A percentile compares a stretch with the other conserved stretches of the same genome.
phyloP scores from a whole-genome alignment of 1,284 basidiomycete genomes.

The Pseudozyma flocculosa region DNA sequence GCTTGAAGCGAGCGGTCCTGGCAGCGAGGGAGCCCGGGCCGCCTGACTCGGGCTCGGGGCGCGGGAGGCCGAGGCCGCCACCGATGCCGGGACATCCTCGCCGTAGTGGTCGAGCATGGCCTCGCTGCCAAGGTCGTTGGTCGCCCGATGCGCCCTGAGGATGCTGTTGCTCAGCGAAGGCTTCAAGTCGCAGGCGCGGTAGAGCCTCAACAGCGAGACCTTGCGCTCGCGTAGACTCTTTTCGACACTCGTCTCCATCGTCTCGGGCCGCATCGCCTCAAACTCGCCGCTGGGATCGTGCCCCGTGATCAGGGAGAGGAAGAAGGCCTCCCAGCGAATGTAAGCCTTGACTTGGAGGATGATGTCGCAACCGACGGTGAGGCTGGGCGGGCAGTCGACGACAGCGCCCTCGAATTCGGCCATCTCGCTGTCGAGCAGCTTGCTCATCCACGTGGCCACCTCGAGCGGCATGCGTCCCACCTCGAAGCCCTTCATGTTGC shows the following conservation, averaged over 20 bases:
- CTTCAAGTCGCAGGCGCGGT: constrained; percentile 46
- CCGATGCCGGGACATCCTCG: constrained; percentile 48
- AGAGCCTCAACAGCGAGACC: constrained; percentile 58
- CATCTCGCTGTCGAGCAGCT: constrained; percentile 45
- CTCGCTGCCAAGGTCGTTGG: constrained; percentile 44
- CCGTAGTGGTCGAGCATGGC: constrained; percentile 57
- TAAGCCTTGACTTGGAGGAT: constrained; percentile 52
- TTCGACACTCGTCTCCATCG: constrained; percentile 73
- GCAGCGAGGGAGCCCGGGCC: not conserved
- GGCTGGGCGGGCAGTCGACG: constrained; percentile 45
- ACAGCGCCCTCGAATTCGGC: constrained; percentile 50
- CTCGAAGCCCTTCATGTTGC: constrained; percentile 52
- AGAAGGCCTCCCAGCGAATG: constrained; percentile 33
- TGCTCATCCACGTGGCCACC: constrained; percentile 52
- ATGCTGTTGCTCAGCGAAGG: constrained; percentile 42
- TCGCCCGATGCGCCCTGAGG: constrained; percentile 62
- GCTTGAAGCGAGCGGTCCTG: not conserved
- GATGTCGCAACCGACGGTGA: constrained; percentile 51
- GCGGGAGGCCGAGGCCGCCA: too few species aligned
- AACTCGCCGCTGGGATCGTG: constrained; percentile 7
- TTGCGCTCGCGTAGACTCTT: constrained; percentile 75
- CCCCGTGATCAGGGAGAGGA: constrained; percentile 4
- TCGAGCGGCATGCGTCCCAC: constrained; percentile 50
- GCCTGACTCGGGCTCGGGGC: not conserved
- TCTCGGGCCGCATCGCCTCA: constrained; percentile 61